Percentiles rank a stretch among this genome's conserved stretches.
Conservation (phyloP, 129 eudicot genomes). For the Flaveria bidentis region DNA sequence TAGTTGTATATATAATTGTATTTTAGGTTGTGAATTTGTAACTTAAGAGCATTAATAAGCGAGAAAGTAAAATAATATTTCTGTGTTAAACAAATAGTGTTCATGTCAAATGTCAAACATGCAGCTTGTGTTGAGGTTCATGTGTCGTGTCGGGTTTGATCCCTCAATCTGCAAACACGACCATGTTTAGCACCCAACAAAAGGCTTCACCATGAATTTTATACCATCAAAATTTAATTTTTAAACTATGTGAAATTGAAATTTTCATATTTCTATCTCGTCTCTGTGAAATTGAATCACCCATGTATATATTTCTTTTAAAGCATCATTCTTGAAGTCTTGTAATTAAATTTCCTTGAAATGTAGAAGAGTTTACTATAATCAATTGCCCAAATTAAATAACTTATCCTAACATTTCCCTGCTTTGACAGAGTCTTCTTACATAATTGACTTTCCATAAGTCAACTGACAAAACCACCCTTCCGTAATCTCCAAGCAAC, state of each 20-base stretch:
- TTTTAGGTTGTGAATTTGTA: background rate
- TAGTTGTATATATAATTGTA: too few species aligned
- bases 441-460: background rate
- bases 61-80: too few species aligned
- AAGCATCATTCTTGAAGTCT: background rate
- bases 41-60: too few species aligned
- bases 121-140: too few species aligned
- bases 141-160: background rate
- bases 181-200: background rate
- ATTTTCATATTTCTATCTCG: background rate
- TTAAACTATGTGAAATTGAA: background rate
- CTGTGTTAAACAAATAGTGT: too few species aligned
- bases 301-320: too few species aligned
- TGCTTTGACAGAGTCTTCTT: slow-evolving; percentile 25
- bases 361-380: slow-evolving; percentile 14
- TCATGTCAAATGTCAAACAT: too few species aligned
- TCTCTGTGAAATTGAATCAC: too few species aligned
- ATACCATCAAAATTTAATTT: background rate
- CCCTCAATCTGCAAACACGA: background rate
- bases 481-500: slow-evolving; percentile 1
- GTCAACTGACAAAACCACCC: slow-evolving; percentile 23
- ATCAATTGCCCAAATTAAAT: slow-evolving; percentile 9
- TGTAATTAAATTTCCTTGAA: background rate
- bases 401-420: slow-evolving; percentile 17
- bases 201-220: too few species aligned